Conservation (phyloP, 1,139 yeast genomes). For the Suhomyces bolitotheri region DNA sequence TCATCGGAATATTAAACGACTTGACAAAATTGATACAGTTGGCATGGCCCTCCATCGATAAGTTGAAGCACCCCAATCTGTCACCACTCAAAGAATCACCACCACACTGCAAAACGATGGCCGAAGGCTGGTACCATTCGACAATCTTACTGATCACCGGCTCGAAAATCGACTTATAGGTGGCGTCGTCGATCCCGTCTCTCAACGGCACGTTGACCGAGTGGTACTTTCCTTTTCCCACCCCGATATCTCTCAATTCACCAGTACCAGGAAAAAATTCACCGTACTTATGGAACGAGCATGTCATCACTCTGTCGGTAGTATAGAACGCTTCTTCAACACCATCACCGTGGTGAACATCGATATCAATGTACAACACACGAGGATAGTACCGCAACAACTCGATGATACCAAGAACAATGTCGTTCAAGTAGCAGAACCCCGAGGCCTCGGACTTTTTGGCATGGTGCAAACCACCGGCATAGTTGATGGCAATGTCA, state of each 20-base stretch:
- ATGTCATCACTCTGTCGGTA: conserved; percentile 95
- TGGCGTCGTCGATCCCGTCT: conserved; percentile 90
- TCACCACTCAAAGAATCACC: conserved; percentile 94
- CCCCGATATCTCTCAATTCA: conserved; percentile 82
- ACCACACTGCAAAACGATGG: conserved; percentile 88
- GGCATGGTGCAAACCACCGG: conserved; percentile 98
- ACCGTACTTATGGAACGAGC: conserved; percentile 95
- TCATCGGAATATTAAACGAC: conserved; percentile 81
- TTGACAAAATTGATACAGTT: conserved; percentile 90
- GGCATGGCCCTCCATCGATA: conserved; percentile 92
- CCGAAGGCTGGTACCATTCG: conserved; percentile 94
- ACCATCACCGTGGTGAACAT: conserved; percentile 98
- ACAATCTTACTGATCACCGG: conserved; percentile 78
- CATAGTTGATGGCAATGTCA: conserved; percentile 94
- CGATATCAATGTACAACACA: conserved; percentile 91
- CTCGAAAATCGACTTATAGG: conserved; percentile 83
- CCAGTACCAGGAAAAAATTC: conserved; percentile 98
- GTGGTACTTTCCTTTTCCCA: conserved; percentile 85
- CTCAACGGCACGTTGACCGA: conserved; percentile 86
- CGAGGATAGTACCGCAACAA: conserved; percentile 88
- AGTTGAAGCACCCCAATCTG: conserved; percentile 86
- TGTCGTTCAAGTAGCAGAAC: conserved; percentile 85
- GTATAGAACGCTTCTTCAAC: conserved; percentile 97
- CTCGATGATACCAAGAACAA: conserved; percentile 87
- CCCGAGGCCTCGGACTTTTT: conserved; percentile 96